Evolutionary conservation across 345 rosid genomes (phyloP).

Genomic region (Durio zibethinus): DNA sequence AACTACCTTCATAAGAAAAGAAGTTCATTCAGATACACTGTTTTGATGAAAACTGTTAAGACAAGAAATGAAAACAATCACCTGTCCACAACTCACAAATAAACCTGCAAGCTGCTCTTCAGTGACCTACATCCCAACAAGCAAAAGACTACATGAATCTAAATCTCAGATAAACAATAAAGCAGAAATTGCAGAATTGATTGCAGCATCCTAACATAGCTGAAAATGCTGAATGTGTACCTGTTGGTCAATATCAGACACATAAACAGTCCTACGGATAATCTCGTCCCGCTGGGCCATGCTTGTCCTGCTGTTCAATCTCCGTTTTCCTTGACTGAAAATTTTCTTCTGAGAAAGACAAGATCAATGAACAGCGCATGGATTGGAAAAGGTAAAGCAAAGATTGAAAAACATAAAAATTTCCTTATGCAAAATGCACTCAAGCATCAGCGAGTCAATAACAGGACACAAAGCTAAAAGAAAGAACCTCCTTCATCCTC

Average conservation of each 20-base stretch:
- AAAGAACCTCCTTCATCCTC: neutral
- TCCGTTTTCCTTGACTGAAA: slow-evolving; percentile 65
- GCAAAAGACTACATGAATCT: slow-evolving; percentile 8
- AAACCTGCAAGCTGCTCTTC: slow-evolving; percentile 97
- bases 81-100: slow-evolving; percentile 84
- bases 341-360: slow-evolving; percentile 55
- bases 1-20: slow-evolving; percentile 55
- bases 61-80: slow-evolving; percentile 25
- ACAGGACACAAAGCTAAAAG: neutral
- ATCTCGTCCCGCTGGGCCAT: slow-evolving; percentile 90
- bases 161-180: neutral
- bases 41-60: neutral
- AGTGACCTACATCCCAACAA: slow-evolving; percentile 55
- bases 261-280: slow-evolving; percentile 82
- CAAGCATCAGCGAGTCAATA: neutral
- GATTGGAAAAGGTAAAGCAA: too few relatives aligned
- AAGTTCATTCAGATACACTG: neutral
- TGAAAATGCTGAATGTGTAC: slow-evolving; percentile 30
- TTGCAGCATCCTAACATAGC: neutral
- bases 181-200: neutral
- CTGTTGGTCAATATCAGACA: slow-evolving; percentile 95
- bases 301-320: slow-evolving; percentile 70
- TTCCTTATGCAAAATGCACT: neutral
- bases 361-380: slow-evolving; percentile 10
- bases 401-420: neutral